Conservation (phyloP, 306 rosid species). For the Prunus padus region DNA sequence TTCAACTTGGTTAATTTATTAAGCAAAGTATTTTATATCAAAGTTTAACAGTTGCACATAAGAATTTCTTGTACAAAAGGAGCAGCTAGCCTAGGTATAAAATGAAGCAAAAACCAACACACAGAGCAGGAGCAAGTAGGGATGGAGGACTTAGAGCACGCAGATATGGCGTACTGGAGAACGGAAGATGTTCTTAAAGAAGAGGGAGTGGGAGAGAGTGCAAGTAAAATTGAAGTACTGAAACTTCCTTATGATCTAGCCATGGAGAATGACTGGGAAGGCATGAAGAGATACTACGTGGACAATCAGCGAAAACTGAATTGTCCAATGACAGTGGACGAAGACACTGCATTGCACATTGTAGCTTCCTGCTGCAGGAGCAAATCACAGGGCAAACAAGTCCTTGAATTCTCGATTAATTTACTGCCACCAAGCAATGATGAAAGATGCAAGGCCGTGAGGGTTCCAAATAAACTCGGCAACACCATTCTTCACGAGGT, state of each 20-base stretch:
- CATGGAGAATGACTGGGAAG: not conserved
- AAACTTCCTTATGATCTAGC: constrained; percentile 2
- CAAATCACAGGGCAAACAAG: not conserved
- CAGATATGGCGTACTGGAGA: not conserved
- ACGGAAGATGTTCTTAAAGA: not conserved
- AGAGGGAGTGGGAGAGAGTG: not conserved
- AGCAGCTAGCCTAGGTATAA: not conserved
- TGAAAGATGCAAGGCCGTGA: not conserved
- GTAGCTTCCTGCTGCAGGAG: not conserved
- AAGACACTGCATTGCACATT: constrained; percentile 21
- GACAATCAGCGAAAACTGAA: not conserved
- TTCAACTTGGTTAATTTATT: not conserved
- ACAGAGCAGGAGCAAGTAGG: not conserved
- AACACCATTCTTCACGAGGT: constrained; percentile 22
- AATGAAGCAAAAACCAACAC: not conserved
- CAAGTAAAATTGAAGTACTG: not conserved
- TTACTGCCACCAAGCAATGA: too few species aligned
- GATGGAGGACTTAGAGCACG: not conserved
- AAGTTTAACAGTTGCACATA: too few species aligned
- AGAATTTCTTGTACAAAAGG: too few species aligned
- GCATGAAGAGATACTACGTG: not conserved
- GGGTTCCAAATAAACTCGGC: not conserved
- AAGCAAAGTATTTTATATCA: not conserved
- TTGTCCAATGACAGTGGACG: not conserved
- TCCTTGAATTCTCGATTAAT: not conserved